Evolutionary conservation across 2,329 filamentous ascomycete genomes (phyloP), one percentile per base, ranked within the genome.

Genomic region (Diaporthe eres): DNA sequence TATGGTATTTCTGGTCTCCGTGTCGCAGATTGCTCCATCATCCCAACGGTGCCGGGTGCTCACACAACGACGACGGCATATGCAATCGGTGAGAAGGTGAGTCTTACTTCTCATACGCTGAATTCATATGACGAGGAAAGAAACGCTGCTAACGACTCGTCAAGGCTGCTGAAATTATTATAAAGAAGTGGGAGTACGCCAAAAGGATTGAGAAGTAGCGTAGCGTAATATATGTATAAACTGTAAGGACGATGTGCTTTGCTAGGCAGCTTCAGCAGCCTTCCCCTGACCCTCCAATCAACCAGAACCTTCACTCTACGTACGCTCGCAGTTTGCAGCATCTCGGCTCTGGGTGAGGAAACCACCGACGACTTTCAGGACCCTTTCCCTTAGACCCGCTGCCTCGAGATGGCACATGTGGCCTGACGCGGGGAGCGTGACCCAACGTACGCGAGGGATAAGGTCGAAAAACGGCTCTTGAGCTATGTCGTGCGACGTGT

Each of bases 401-500:
- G 34, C 25, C 39, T 74, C 63, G 8, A 74, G 63, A 47, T 74
- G 28, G 25, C 61, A 74, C 53, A 58, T 68, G 22, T 53, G 53
- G 37, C 72, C 55, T 25, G 51, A 51, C 9, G 22, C 28, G 2
- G 63, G 37, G 31, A 74, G 70, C 1, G 39, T 70, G 5, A 74
- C 37, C 72, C 42, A 74, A 0, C 42, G 63, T 8, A 71, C 47
- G 4, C 28, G 42, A 44, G 73, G 55, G 13, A 71, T 49, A 6
- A 53, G 55, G 58, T 71, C 58, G 12, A 71, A 61, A 10, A 74
- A 74, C 0, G 72, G 72, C 17, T 60, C 61, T 39, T 74, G 61
- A 13, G 42, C 42, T 3, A 80, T 77, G 39, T 81, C 77, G 28
- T 81, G 77, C 17, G 78, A 80, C 1, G 78, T 81, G 63, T 81